Conservation (phyloP, 208 protist species). For the Acanthamoeba healyi region DNA sequence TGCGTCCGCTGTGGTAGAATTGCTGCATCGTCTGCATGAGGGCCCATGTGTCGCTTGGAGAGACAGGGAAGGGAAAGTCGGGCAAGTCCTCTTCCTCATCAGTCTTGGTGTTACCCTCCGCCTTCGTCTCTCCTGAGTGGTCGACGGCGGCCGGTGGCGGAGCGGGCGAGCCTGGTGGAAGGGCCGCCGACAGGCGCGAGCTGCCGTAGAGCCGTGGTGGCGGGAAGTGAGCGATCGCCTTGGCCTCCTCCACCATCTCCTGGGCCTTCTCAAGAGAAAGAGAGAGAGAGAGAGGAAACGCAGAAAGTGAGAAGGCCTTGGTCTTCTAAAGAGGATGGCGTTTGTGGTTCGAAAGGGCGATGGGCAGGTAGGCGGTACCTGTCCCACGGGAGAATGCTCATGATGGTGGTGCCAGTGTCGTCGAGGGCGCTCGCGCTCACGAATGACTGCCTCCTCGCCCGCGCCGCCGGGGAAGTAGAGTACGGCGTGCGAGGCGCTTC, state of each 20-base stretch:
- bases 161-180: neutral
- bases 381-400: too few relatives aligned
- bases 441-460: neutral
- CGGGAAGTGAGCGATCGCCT: slow-evolving; percentile 4
- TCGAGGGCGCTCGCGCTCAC: neutral
- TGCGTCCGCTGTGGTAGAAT: neutral
- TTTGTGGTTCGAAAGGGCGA: too few relatives aligned
- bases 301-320: too few relatives aligned
- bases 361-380: too few relatives aligned
- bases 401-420: neutral
- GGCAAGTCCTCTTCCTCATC: neutral
- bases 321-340: too few relatives aligned
- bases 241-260: neutral
- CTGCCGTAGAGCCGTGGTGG: slow-evolving; percentile 14
- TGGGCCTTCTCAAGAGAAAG: too few relatives aligned
- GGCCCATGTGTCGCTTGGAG: neutral
- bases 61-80: neutral
- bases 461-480: neutral
- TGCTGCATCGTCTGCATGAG: neutral
- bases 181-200: neutral
- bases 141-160: neutral
- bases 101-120: neutral
- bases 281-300: too few relatives aligned
- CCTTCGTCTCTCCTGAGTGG: neutral
- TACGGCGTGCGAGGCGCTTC: neutral